Percentiles rank a stretch among this genome's conserved stretches.
These are phyloP conservation scores for Passalora sequoiae DNA, from an alignment of 2,329 filamentous ascomycete genomes.

Conservation along the genomic window DNA sequence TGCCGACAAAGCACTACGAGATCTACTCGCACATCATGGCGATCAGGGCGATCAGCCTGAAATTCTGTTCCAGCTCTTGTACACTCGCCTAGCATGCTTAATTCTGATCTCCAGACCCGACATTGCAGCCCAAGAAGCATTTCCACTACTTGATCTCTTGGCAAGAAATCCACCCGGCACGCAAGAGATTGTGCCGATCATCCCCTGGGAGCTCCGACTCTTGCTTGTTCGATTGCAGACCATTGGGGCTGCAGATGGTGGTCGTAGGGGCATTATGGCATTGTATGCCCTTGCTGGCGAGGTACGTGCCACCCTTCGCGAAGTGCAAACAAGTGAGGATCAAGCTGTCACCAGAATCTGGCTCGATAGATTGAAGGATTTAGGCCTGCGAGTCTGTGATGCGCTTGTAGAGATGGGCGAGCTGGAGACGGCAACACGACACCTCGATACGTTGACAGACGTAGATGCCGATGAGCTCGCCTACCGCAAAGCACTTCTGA, in stretches of 20 bases:
- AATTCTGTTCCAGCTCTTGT: slow-evolving; percentile 70
- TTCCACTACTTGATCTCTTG: slow-evolving; percentile 55
- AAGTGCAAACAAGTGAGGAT: slow-evolving; percentile 44
- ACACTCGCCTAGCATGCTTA: slow-evolving; percentile 75
- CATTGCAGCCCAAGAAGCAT: slow-evolving; percentile 56
- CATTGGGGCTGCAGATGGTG: slow-evolving; percentile 76
- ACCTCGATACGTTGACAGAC: slow-evolving; percentile 57
- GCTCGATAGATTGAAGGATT: slow-evolving; percentile 65
- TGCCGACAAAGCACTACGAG: slow-evolving; percentile 37
- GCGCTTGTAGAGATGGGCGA: slow-evolving; percentile 84
- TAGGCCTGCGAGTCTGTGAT: slow-evolving; percentile 62
- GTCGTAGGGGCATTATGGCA: slow-evolving; percentile 78
- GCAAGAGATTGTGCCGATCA: slow-evolving; percentile 56
- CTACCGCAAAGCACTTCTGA: slow-evolving; percentile 57
- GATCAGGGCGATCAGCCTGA: slow-evolving; percentile 53
- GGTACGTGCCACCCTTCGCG: slow-evolving; percentile 24
- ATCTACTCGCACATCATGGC: slow-evolving; percentile 44
- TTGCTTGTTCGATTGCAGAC: slow-evolving; percentile 79
- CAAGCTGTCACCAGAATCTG: slow-evolving; percentile 60
- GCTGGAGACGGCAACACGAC: slow-evolving; percentile 68
- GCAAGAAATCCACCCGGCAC: slow-evolving; percentile 44
- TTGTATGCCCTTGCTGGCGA: slow-evolving; percentile 71
- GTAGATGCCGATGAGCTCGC: slow-evolving; percentile 40
- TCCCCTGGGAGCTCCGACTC: slow-evolving; percentile 82
- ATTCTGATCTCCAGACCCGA: slow-evolving; percentile 66